Percentiles rank a stretch among this genome's conserved stretches.
phyloP scores from a whole-genome alignment of 2,329 filamentous ascomycete genomes.

The Colletotrichum euphorbiae region DNA sequence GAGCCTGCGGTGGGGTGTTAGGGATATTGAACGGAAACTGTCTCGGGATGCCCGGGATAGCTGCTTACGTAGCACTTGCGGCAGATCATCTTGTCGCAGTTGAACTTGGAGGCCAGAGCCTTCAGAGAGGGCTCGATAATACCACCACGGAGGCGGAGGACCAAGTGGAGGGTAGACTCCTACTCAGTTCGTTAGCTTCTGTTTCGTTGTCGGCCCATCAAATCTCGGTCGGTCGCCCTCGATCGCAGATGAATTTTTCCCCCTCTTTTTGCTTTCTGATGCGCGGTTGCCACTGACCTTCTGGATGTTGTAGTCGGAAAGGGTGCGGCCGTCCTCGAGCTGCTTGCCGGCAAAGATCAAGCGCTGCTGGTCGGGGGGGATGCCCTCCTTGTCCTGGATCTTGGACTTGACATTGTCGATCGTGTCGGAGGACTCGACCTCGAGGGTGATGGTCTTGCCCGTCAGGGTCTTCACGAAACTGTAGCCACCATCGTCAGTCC shows the following conservation, averaged over 20 bases:
- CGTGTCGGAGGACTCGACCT: slow-evolving; percentile 98
- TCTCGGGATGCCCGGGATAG: neutral
- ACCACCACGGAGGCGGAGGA: slow-evolving; percentile 98
- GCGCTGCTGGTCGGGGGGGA: slow-evolving; percentile 97
- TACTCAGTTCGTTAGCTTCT: slow-evolving; percentile 51
- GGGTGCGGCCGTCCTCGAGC: slow-evolving; percentile 96
- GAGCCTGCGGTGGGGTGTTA: slow-evolving; percentile 61
- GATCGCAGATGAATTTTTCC: neutral
- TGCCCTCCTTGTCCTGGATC: slow-evolving; percentile 99
- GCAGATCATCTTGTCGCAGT: slow-evolving; percentile 99
- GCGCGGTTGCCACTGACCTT: slow-evolving; percentile 72
- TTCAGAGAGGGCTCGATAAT: slow-evolving; percentile 99
- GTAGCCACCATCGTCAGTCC: slow-evolving; percentile 47
- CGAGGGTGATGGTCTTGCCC: slow-evolving; percentile 99
- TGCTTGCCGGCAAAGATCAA: slow-evolving; percentile 99
- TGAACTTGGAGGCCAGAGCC: slow-evolving; percentile 98
- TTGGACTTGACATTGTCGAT: slow-evolving; percentile 99
- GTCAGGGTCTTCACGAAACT: slow-evolving; percentile 99
- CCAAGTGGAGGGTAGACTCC: slow-evolving; percentile 98
- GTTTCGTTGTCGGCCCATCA: neutral
- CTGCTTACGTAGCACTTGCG: slow-evolving; percentile 98
- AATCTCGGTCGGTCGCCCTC: neutral
- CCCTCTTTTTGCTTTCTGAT: neutral
- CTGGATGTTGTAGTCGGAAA: slow-evolving; percentile 99
- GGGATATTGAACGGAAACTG: neutral